Base-by-base conservation (phyloP, 495 filamentous ascomycete genomes). In the Penicillium longicatenatum region DNA sequence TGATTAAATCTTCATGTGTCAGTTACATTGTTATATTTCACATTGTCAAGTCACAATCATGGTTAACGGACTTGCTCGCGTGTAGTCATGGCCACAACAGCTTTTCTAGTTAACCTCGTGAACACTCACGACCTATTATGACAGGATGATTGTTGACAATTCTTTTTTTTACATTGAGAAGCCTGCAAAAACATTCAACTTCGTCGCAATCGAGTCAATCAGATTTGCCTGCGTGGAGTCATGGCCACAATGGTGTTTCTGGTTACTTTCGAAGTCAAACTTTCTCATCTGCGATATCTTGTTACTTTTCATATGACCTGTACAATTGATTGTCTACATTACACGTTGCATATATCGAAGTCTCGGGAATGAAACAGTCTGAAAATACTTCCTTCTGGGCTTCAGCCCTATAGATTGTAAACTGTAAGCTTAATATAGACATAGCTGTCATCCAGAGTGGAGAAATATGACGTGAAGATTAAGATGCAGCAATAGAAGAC, bases 401-500 rank as follows among this genome's bases (percentile, higher is more conserved):
- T 29, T 16, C 8, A 4, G 24, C 12, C 20, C 20, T 12, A n/a
- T 22, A 47, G 24, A 22, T 47, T 29, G 44, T 24, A 47, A 16
- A 24, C 9, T 29, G 24, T 47, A 14, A 22, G 26, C 19, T 14
- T 12, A 26, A 16, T 50, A 29, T 22, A 33, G 19, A 30, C n/a
- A 21, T 6, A 22, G 29, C 17, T n/a, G 42, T 45, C 42, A 45
- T 45, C 19, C 19, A 11, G 42, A 45, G 42, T 45, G 12, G 42
- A 24, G 42, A 45, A 21, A 30, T 17, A 26, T 42, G 20, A 26
- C 30, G 6, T 17, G 10, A 7, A 41, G 11, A 24, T 26, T 21
- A 39, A 51, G 30, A 33, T 51, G 48, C 11, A 33, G 21, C 9
- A 53, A 11, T 17, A 49, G 10, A 54, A 54, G 21, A 12, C 33